Percentiles rank a stretch among this genome's conserved stretches.
Conservation (phyloP, 2,329 filamentous ascomycete genomes). For the Hymenoscyphus occultus region DNA sequence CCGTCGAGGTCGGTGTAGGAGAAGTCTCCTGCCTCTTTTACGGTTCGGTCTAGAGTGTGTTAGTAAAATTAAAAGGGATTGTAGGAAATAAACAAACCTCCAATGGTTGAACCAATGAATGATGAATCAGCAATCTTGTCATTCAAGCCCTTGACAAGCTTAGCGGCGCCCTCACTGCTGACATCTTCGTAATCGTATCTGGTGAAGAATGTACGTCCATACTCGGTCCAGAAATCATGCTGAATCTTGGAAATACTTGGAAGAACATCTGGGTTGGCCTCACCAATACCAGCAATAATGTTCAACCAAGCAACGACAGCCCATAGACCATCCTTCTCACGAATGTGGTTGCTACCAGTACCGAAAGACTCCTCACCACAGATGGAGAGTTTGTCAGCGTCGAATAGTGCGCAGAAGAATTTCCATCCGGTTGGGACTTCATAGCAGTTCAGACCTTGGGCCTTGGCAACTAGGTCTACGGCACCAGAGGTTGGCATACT, state of each 20-base stretch:
- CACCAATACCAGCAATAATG: constrained; percentile 91
- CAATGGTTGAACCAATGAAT: constrained; percentile 81
- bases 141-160: constrained; percentile 79
- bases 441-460: constrained; percentile 86
- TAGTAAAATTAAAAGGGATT: constrained; percentile 8
- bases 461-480: constrained; percentile 93
- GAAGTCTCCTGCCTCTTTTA: constrained; percentile 90
- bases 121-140: constrained; percentile 69
- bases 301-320: constrained; percentile 97
- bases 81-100: constrained; percentile 48
- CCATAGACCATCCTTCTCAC: constrained; percentile 98
- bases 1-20: constrained; percentile 98
- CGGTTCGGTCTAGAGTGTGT: constrained; percentile 62
- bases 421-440: constrained; percentile 99
- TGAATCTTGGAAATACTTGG: constrained; percentile 96
- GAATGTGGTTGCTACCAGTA: constrained; percentile 97
- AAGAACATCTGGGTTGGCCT: constrained; percentile 72
- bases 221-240: constrained; percentile 92
- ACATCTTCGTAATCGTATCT: constrained; percentile 98
- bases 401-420: constrained; percentile 96
- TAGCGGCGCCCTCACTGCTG: constrained; percentile 84
- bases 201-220: constrained; percentile 98
- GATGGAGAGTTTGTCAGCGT: constrained; percentile 93
- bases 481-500: constrained; percentile 98
- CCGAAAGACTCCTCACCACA: constrained; percentile 98